Percentiles rank a stretch among this genome's conserved stretches.
phyloP scores from a whole-genome alignment of 805 yeast genomes.

The Candida methanosorbosa region DNA sequence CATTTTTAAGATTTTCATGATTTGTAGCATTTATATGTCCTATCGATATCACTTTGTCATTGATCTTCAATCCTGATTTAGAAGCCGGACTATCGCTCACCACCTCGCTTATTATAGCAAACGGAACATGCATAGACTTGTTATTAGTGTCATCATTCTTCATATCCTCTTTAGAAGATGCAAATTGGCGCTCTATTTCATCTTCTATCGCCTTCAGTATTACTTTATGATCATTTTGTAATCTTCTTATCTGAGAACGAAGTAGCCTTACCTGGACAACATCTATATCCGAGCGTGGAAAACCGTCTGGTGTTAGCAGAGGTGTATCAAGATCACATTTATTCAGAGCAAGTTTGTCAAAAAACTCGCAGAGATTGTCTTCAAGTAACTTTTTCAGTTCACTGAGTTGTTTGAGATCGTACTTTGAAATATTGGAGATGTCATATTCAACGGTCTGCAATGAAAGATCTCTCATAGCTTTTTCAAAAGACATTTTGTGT shows the following conservation, averaged over 20 bases:
- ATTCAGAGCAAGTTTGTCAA: conserved; percentile 27
- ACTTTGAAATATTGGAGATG: conserved; percentile 4
- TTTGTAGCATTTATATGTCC: conserved; percentile 43
- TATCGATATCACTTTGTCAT: conserved; percentile 48
- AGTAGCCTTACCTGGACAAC: conserved; percentile 58
- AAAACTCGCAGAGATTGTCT: conserved; percentile 28
- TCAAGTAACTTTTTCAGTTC: conserved; percentile 32
- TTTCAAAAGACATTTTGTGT: conserved; percentile 15
- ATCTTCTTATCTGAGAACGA: conserved; percentile 55
- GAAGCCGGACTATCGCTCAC: conserved; percentile 48
- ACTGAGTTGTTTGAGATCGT: conserved; percentile 15
- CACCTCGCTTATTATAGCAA: conserved; percentile 47
- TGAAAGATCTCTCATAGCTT: conserved; percentile 14
- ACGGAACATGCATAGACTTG: conserved; percentile 29
- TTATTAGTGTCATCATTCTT: not conserved
- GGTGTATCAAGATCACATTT: conserved; percentile 49
- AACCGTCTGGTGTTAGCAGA: conserved; percentile 66
- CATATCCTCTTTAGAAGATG: not conserved
- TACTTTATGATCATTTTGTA: conserved; percentile 58
- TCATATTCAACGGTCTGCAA: conserved; percentile 11
- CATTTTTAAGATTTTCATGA: conserved; percentile 36
- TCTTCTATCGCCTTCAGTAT: conserved; percentile 39
- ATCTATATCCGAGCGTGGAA: conserved; percentile 78
- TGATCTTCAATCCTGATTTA: conserved; percentile 37
- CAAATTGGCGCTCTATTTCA: conserved; percentile 33